Percentiles rank a stretch among this genome's conserved stretches.
Conservation (phyloP, 176 grass and related monocot species). For the Aegilops bicornis region DNA sequence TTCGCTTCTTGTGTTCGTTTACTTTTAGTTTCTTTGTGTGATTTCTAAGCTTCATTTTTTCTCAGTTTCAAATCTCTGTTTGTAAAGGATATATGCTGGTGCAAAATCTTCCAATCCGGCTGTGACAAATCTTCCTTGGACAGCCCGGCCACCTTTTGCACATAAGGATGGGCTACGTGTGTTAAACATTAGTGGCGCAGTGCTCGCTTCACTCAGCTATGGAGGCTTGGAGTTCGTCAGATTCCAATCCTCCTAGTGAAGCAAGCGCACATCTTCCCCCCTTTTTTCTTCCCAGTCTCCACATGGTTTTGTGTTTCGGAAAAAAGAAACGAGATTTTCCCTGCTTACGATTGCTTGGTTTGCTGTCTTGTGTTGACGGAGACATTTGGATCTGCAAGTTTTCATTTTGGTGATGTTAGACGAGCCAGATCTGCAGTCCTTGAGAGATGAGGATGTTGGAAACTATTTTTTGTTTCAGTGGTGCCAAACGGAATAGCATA, state of each 20-base stretch:
- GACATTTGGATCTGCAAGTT: constrained; percentile 14
- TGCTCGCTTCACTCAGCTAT: constrained; percentile 11
- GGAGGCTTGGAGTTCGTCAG: constrained; percentile 39
- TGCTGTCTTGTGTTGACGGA: neutral
- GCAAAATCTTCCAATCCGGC: constrained; percentile 98
- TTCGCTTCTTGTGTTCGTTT: neutral
- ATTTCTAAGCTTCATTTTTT: neutral
- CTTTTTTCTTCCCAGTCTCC: neutral
- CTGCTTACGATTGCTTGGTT: neutral
- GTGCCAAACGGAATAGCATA: neutral
- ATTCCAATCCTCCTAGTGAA: constrained; percentile 35
- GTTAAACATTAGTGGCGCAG: constrained; percentile 34
- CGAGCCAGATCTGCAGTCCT: neutral
- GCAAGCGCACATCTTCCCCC: constrained; percentile 21
- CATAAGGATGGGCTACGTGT: constrained; percentile 43
- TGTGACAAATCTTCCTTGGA: constrained; percentile 57
- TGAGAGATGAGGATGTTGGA: neutral
- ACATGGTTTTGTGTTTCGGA: neutral
- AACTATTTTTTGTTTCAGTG: neutral
- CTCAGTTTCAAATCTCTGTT: neutral
- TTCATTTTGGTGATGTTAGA: neutral
- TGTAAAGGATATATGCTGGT: neutral
- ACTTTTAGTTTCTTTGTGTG: neutral
- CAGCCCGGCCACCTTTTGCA: constrained; percentile 95
- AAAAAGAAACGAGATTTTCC: neutral